Evolutionary conservation across 2,329 filamentous ascomycete species (phyloP), one percentile per base, ranked within the genome.

Genomic region (Bipolaris victoriae): DNA sequence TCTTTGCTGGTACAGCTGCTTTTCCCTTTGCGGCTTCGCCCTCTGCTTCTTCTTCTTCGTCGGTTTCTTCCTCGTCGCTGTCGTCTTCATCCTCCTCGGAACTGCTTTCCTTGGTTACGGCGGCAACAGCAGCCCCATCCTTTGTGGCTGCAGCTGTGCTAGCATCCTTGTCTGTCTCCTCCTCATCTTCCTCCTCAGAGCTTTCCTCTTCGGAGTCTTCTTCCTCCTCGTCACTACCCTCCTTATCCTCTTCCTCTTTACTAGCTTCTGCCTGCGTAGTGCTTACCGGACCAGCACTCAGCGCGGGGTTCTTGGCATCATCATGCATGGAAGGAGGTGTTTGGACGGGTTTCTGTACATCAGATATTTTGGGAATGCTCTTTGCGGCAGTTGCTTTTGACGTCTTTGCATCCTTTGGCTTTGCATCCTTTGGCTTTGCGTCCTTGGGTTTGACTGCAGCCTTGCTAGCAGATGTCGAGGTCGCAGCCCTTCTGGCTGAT

Each of bases 221-320:
- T 18, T 39, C 36, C n/a, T 36, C 35, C 18, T 52, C 40, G 3
- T 51, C 46, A 3, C 55, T 53, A 3, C 15, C 13, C 13, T 24
- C 20, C 39, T 41, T 48, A 0, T 62, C 57, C 3, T 62, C 57
- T 0, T 58, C 50, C 1, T 58, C 58, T 2, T 62, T 52, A 4
- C 35, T 46, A 0, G 44, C 67, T 15, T 49, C 55, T 26, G 52
- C 61, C 41, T 61, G 51, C 11, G 57, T 64, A 13, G 58, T 52
- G 37, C 61, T 60, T 49, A 62, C 58, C 1, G 70, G 70, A 0
- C 62, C 65, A 6, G 65, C 63, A 18, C 58, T 58, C 16, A 72
- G 57, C n/a, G 57, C 63, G 7, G 69, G 61, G 24, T 72, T 67
- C 41, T 59, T 62, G n/a, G 63, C 67, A 47, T 71, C 71, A 9